Evolutionary conservation across 306 rosid genomes (phyloP).

Genomic region (Quercus wislizeni): DNA sequence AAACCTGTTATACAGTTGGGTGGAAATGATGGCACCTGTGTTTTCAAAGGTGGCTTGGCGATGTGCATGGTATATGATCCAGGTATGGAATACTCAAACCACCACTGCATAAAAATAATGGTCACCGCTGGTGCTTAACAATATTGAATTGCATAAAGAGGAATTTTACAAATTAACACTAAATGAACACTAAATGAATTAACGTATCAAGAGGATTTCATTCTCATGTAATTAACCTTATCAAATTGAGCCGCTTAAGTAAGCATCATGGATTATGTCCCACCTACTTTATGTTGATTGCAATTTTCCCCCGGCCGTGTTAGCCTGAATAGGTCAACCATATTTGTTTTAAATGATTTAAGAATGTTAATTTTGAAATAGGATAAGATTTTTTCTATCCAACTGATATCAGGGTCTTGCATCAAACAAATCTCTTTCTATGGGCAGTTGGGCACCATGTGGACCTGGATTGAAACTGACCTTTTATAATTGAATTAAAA

Average conservation of each 20-base stretch:
- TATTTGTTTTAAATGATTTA: no score
- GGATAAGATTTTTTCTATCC: no score
- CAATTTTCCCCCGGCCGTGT: no score
- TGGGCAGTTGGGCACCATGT: no score
- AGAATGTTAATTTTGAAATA: no score
- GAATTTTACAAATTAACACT: background rate
- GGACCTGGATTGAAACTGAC: background rate
- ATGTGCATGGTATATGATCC: conserved; percentile 91
- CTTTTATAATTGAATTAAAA: background rate
- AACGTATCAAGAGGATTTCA: background rate
- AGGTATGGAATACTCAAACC: conserved; percentile 45
- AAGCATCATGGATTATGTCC: background rate
- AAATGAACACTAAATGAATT: background rate
- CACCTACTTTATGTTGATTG: no score
- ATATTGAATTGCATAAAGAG: background rate
- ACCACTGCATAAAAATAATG: conserved; percentile 8
- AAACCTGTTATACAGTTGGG: conserved; percentile 64
- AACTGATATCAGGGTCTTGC: no score
- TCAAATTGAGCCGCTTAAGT: background rate
- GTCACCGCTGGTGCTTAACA: conserved; percentile 11
- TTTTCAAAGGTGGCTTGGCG: conserved; percentile 76
- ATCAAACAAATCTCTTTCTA: no score
- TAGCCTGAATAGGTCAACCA: no score
- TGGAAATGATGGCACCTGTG: conserved; percentile 99
- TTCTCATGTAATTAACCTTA: background rate